Percentiles rank a stretch among this genome's conserved stretches.
Evolutionary conservation across 1,284 basidiomycete genomes (phyloP).

Genomic region (Marasmius fiardii): DNA sequence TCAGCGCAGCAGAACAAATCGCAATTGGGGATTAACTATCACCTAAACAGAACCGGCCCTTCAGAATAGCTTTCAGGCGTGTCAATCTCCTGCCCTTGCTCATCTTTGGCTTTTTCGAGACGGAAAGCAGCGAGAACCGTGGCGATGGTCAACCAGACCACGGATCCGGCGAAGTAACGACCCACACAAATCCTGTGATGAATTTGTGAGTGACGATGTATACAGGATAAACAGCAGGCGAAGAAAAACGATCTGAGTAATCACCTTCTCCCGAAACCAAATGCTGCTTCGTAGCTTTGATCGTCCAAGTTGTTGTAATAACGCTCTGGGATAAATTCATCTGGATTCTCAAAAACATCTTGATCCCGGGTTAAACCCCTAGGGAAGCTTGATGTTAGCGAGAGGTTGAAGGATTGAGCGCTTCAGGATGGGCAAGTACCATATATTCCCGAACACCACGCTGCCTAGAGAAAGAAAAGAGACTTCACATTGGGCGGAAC

Average conservation of each 20-base stretch:
- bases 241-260: not conserved
- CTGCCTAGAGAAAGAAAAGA: slow-evolving; percentile 7
- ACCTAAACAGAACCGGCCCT: not conserved
- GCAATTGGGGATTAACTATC: not conserved
- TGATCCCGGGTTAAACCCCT: slow-evolving; percentile 33
- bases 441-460: slow-evolving; percentile 28
- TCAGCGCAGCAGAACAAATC: too few species aligned
- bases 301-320: slow-evolving; percentile 24
- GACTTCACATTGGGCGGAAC: not conserved
- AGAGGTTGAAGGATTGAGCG: not conserved
- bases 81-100: slow-evolving; percentile 3
- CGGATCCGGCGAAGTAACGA: not conserved
- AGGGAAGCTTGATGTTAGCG: not conserved
- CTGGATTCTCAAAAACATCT: slow-evolving; percentile 25
- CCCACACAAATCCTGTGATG: slow-evolving; percentile 1
- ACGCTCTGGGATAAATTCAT: slow-evolving; percentile 27
- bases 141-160: slow-evolving; percentile 8
- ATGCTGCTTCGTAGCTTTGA: slow-evolving; percentile 22
- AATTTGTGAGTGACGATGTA: too few species aligned
- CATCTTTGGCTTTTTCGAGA: slow-evolving; percentile 1
- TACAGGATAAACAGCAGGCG: not conserved
- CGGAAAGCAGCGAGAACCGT: slow-evolving; percentile 6
- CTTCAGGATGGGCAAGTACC: slow-evolving; percentile 22
- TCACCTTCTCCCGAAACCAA: slow-evolving; percentile 32
- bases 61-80: slow-evolving; percentile 1